Conservation (phyloP, 176 grass and related monocot species). For the Eleusine coracana region DNA sequence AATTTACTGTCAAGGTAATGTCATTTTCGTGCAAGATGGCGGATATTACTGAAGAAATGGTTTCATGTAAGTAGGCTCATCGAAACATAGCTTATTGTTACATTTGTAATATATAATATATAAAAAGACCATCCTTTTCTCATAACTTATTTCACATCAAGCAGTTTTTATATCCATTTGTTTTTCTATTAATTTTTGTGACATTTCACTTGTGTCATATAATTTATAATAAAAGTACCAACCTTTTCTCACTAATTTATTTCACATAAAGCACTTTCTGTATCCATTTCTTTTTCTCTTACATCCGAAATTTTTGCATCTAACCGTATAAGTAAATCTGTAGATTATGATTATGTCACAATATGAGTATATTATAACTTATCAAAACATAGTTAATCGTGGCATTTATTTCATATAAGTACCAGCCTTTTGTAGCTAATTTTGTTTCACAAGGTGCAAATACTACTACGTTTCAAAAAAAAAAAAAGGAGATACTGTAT, state of each 20-base stretch:
- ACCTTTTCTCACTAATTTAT: background rate
- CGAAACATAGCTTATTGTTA: background rate
- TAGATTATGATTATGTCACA: background rate
- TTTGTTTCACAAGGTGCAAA: too few species aligned
- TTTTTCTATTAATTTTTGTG: background rate
- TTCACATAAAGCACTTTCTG: conserved; percentile 8
- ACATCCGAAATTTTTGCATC: background rate
- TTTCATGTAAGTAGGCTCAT: conserved; percentile 73
- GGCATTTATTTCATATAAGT: too few species aligned
- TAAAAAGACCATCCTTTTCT: background rate
- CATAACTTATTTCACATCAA: background rate
- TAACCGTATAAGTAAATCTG: conserved; percentile 7
- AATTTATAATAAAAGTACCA: background rate
- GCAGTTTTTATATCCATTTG: conserved; percentile 11
- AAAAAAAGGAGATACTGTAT: too few species aligned
- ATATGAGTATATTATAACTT: background rate
- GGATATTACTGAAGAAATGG: conserved; percentile 81
- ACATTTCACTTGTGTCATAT: background rate
- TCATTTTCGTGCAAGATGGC: conserved; percentile 85
- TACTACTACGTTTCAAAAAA: too few species aligned
- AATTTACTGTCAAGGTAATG: conserved; percentile 83
- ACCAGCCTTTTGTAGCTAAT: too few species aligned
- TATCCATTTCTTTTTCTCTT: background rate
- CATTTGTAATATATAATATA: background rate
- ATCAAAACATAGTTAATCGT: too few species aligned